phyloP scores from a whole-genome alignment of 2,329 filamentous ascomycete species.

The Pseudogymnoascus sp. region DNA sequence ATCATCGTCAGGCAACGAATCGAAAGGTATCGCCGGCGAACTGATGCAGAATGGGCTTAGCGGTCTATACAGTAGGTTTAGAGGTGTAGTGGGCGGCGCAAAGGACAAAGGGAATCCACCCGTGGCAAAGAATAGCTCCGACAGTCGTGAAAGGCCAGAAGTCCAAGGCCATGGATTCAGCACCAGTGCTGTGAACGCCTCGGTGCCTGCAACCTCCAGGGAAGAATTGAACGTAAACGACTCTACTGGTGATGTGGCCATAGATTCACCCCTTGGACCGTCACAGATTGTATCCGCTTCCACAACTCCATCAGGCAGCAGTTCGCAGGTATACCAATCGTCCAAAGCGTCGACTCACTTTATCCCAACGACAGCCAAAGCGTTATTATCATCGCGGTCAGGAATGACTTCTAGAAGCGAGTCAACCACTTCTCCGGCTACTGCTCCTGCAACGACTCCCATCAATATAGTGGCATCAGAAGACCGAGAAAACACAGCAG shows the following conservation, averaged over 20 bases:
- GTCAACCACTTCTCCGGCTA: slow-evolving; percentile 23
- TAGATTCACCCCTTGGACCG: slow-evolving; percentile 26
- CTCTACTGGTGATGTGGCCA: slow-evolving; percentile 27
- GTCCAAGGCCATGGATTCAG: slow-evolving; percentile 36
- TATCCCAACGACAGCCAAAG: slow-evolving; percentile 21
- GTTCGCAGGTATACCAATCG: slow-evolving; percentile 25
- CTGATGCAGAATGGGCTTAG: slow-evolving; percentile 78
- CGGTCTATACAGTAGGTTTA: slow-evolving; percentile 78
- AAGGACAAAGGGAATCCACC: slow-evolving; percentile 40
- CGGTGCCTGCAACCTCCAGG: slow-evolving; percentile 32
- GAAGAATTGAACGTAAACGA: slow-evolving; percentile 31
- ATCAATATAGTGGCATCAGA: slow-evolving; percentile 41
- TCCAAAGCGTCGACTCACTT: slow-evolving; percentile 24
- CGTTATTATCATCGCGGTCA: slow-evolving; percentile 20
- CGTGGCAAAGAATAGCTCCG: slow-evolving; percentile 32
- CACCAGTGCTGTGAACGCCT: slow-evolving; percentile 35
- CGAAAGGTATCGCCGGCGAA: slow-evolving; percentile 62
- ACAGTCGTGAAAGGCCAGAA: slow-evolving; percentile 36
- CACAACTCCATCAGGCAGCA: slow-evolving; percentile 23
- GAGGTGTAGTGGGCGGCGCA: slow-evolving; percentile 68
- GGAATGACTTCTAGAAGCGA: slow-evolving; percentile 26
- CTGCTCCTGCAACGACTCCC: slow-evolving; percentile 38
- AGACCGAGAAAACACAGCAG: slow-evolving; percentile 34
- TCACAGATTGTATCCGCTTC: slow-evolving; percentile 26
- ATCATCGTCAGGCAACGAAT: slow-evolving; percentile 51